Evolutionary conservation across 2,329 filamentous ascomycete species (phyloP).

Genomic region (Rhinocladiella similis): DNA sequence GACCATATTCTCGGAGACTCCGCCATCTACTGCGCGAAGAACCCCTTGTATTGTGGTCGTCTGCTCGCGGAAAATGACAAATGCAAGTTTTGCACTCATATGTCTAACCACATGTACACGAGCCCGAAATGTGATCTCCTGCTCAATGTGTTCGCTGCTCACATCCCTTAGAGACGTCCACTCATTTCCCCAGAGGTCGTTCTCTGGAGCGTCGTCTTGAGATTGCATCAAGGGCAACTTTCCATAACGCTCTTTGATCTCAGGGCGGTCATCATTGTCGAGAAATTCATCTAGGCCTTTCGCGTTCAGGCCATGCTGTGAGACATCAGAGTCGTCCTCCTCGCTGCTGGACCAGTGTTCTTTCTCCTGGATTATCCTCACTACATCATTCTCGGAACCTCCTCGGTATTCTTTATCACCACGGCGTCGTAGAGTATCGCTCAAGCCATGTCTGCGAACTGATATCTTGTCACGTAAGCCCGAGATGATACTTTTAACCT

Average conservation of each 20-base stretch:
- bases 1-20: slow-evolving; percentile 67
- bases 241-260: slow-evolving; percentile 20
- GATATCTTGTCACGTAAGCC: slow-evolving; percentile 10
- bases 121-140: slow-evolving; percentile 61
- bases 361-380: slow-evolving; percentile 7
- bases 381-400: slow-evolving; percentile 16
- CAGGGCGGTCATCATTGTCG: slow-evolving; percentile 21
- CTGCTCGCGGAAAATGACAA: slow-evolving; percentile 75
- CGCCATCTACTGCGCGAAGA: slow-evolving; percentile 56
- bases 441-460: slow-evolving; percentile 12
- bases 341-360: slow-evolving; percentile 9
- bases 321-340: slow-evolving; percentile 3
- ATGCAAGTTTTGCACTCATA: slow-evolving; percentile 70
- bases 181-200: slow-evolving; percentile 1
- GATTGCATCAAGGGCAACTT: slow-evolving; percentile 23
- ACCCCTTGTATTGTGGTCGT: slow-evolving; percentile 75
- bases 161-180: slow-evolving; percentile 18
- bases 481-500: slow-evolving; percentile 3
- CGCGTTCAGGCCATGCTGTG: neutral
- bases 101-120: slow-evolving; percentile 60
- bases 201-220: slow-evolving; percentile 8
- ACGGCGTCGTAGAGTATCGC: neutral
- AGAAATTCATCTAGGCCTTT: slow-evolving; percentile 23
- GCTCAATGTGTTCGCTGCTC: slow-evolving; percentile 42
- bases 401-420: slow-evolving; percentile 4